Conservation (phyloP, 306 rosid species). For the Gastrolobium villosum region DNA sequence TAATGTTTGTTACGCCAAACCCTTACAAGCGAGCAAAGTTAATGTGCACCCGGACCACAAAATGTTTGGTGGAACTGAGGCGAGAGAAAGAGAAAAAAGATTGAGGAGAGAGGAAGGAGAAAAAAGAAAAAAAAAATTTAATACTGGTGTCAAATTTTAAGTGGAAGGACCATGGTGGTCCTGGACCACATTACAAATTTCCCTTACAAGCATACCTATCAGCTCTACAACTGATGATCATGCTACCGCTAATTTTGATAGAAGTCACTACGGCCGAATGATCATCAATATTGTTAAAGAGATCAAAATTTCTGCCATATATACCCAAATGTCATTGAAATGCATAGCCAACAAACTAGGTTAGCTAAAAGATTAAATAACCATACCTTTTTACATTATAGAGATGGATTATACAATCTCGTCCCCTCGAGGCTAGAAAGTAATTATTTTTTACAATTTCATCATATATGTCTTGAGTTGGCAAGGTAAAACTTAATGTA, state of each 20-base stretch:
- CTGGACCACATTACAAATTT: too few relatives aligned
- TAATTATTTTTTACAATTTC: slow-evolving; percentile 47
- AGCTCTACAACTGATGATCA: slow-evolving; percentile 77
- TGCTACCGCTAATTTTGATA: slow-evolving; percentile 58
- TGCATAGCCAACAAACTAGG: slow-evolving; percentile 32
- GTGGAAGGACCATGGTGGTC: too few relatives aligned
- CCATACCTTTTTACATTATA: slow-evolving; percentile 74
- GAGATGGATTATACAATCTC: slow-evolving; percentile 75
- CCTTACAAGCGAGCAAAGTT: too few relatives aligned
- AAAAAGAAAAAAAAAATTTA: too few relatives aligned
- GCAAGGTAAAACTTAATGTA: slow-evolving; percentile 69
- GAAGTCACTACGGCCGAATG: slow-evolving; percentile 87
- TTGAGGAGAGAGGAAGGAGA: too few relatives aligned
- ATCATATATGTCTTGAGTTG: slow-evolving; percentile 48
- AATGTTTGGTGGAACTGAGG: too few relatives aligned
- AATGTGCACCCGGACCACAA: too few relatives aligned
- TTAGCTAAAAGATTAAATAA: slow-evolving; percentile 37
- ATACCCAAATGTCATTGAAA: slow-evolving; percentile 46
- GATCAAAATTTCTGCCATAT: slow-evolving; percentile 76
- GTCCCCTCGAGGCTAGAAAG: slow-evolving; percentile 80
- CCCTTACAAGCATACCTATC: slow-evolving; percentile 71
- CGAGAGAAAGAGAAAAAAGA: too few relatives aligned
- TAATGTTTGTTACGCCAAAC: slow-evolving; percentile 42
- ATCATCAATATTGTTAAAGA: slow-evolving; percentile 64
- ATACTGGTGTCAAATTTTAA: too few relatives aligned